phyloP scores from a whole-genome alignment of 257 asterid genomes.

The Solanum verrucosum region DNA sequence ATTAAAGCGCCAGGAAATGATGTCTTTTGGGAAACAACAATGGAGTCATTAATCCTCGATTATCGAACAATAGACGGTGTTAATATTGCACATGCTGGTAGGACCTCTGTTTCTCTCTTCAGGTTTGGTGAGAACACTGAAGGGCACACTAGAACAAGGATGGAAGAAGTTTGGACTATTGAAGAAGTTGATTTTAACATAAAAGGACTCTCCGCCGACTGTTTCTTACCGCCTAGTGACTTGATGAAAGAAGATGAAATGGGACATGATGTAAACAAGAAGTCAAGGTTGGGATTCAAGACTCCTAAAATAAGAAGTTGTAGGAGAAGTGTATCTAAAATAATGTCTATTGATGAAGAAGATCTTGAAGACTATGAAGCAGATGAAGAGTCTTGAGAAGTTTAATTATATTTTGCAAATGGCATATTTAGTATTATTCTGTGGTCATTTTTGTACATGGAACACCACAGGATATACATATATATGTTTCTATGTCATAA shows the following conservation, averaged over 20 bases:
- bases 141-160: background rate
- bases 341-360: background rate
- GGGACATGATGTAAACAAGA: background rate
- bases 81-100: slow-evolving; percentile 32
- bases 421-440: background rate
- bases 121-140: slow-evolving; percentile 4
- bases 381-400: background rate
- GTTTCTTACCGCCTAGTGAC: slow-evolving; percentile 29
- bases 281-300: background rate
- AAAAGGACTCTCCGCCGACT: slow-evolving; percentile 16
- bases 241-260: background rate
- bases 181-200: slow-evolving; percentile 39
- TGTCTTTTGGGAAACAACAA: slow-evolving; percentile 3
- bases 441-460: background rate
- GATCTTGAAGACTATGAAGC: slow-evolving; percentile 1
- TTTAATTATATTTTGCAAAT: background rate
- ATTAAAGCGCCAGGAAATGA: slow-evolving; percentile 5
- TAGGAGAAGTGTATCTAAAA: background rate
- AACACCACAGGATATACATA: background rate
- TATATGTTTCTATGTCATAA: background rate
- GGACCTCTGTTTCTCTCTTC: slow-evolving; percentile 17
- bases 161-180: slow-evolving; percentile 6
- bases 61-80: slow-evolving; percentile 26
- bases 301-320: background rate
- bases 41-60: slow-evolving; percentile 18